phyloP scores from a whole-genome alignment of 768 basidiomycete species.

The Hericium rajendrae region DNA sequence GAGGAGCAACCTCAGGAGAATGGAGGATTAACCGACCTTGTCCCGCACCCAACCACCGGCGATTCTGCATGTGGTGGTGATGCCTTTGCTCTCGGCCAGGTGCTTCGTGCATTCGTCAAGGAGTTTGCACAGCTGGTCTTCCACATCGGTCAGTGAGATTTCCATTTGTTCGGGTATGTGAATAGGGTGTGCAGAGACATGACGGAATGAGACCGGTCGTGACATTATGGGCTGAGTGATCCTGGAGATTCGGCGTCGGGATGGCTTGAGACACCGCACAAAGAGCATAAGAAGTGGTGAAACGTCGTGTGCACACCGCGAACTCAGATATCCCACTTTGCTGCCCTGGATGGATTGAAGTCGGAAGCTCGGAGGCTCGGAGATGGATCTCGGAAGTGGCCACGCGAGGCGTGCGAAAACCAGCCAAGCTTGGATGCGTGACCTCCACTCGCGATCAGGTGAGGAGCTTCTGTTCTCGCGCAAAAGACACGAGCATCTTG shows the following conservation, averaged over 20 bases:
- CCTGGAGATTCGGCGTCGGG: neutral
- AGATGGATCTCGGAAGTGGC: too few species aligned
- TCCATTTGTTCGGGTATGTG: conserved; percentile 22
- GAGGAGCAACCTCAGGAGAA: neutral
- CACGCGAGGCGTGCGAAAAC: too few species aligned
- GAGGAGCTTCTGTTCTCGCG: too few species aligned
- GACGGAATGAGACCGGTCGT: conserved; percentile 3
- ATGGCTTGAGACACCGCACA: neutral
- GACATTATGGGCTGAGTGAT: conserved; percentile 17
- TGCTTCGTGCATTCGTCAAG: conserved; percentile 67
- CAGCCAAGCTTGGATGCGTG: too few species aligned
- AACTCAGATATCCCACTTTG: neutral
- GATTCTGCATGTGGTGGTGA: conserved; percentile 68
- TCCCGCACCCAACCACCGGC: conserved; percentile 99
- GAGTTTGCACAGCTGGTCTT: conserved; percentile 63
- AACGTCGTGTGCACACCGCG: neutral
- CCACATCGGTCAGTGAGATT: conserved; percentile 56
- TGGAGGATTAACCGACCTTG: conserved; percentile 52
- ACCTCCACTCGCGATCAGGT: too few species aligned
- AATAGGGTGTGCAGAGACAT: conserved; percentile 17
- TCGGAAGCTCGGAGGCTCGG: neutral
- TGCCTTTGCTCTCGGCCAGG: conserved; percentile 41
- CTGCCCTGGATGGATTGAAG: neutral
- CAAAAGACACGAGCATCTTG: too few species aligned
- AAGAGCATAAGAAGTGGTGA: neutral